Conservation (phyloP, 176 grass and related monocot species). For the Aegilops tauschii region DNA sequence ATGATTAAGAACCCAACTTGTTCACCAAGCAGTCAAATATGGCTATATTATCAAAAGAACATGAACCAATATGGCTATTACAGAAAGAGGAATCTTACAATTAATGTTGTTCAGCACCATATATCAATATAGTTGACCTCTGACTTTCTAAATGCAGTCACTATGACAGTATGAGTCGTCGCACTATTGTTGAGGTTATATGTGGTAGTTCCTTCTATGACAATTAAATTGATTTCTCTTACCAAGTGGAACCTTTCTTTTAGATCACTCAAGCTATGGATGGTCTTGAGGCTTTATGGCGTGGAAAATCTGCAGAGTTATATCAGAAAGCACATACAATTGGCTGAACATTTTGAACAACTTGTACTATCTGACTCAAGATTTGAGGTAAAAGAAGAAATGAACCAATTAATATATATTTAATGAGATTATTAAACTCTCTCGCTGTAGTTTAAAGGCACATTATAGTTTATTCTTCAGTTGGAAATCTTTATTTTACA, state of each 20-base stretch:
- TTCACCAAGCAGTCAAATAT: not conserved
- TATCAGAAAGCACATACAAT: constrained; percentile 62
- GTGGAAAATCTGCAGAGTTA: constrained; percentile 63
- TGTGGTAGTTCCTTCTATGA: not conserved
- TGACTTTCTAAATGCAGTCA: not conserved
- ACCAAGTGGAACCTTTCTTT: constrained; percentile 22
- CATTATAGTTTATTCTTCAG: not conserved
- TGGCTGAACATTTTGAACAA: constrained; percentile 60
- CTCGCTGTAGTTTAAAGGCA: not conserved
- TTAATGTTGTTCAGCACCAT: not conserved
- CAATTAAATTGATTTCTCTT: not conserved
- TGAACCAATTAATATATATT: not conserved
- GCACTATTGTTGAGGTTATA: not conserved
- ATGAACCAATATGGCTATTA: not conserved
- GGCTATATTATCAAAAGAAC: not conserved
- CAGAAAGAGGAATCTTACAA: not conserved
- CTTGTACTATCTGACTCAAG: constrained; percentile 49
- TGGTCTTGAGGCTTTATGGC: constrained; percentile 79
- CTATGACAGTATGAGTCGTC: not conserved
- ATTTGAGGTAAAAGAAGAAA: constrained; percentile 57
- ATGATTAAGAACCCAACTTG: not conserved
- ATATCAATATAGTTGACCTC: not conserved
- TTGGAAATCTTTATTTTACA: not conserved
- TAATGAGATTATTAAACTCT: not conserved
- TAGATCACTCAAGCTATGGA: constrained; percentile 77